A percentile compares a stretch with the other conserved stretches of the same genome.
Evolutionary conservation across 441 rosid genomes (phyloP).

Genomic region (Adansonia grandidieri): DNA sequence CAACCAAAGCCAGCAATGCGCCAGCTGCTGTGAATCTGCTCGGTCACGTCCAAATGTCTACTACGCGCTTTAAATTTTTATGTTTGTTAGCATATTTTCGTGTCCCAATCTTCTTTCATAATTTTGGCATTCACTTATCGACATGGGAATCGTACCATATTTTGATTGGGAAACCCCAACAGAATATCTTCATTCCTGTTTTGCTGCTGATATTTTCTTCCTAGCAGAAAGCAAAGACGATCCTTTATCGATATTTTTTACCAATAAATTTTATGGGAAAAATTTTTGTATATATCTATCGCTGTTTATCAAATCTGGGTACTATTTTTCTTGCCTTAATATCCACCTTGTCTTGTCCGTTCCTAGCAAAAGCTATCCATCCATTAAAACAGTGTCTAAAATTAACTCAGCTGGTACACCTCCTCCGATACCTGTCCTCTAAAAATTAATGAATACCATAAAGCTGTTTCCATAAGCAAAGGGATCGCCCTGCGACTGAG

Average conservation of each 20-base stretch:
- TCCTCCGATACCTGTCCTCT: neutral
- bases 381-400: neutral
- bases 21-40: slow-evolving; percentile 8
- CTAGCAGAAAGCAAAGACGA: neutral
- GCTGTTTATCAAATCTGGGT: neutral
- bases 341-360: neutral
- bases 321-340: neutral
- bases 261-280: neutral
- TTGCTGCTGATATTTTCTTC: neutral
- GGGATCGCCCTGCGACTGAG: neutral
- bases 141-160: neutral
- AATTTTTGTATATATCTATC: neutral
- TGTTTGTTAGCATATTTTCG: neutral
- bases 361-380: neutral
- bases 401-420: too few relatives aligned
- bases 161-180: neutral
- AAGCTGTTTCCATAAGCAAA: neutral
- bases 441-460: neutral
- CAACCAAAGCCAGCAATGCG: neutral
- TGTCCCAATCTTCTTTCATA: neutral
- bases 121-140: neutral
- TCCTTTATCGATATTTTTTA: neutral
- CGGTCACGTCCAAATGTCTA: neutral
- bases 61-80: neutral
- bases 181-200: neutral